Base-by-base conservation (phyloP, 257 asterid genomes). In the Solanum ahanhuiri region DNA sequence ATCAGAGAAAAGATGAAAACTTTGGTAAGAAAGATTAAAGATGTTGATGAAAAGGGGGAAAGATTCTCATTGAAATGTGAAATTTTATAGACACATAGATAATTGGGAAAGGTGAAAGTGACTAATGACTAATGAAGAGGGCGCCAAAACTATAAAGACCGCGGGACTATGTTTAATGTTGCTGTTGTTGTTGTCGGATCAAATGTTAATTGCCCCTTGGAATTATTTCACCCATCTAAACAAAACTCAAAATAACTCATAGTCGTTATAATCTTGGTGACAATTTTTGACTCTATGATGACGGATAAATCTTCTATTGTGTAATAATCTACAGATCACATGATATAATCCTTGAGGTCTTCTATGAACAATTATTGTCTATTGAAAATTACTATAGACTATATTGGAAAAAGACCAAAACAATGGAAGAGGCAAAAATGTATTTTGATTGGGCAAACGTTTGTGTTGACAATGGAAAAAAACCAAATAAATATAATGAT, bases 231-330 rank as follows among this genome's bases (percentile, higher is more conserved):
- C 41, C 10, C 5, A 14, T 0, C 35, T 54, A 18, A 17, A 2
- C 4, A 1, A 54, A 54, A 17, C 63, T 17, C 9, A 54, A 51
- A 0, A 54, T 54, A 54, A 54, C 9, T 17, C n/a, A 17, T 51
- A 51, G 0, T 5, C 60, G n/a, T 51, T 51, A 51, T 15, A 51
- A 51, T 51, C 0, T 51, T 51, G 0, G 0, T 51, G 0, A 51
- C 0, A 15, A 14, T 0, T 0, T 15, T 1, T 17, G 0, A 51
- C 0, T 54, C 1, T 54, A 18, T 54, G n/a, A 1, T 54, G 63
- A 17, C 0, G 0, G 0, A 17, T 54, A 54, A 54, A 54, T 2
- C 0, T 1, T 54, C 0, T 2, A 54, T 54, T 17, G 0, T 54
- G 9, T 54, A 54, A 54, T 54, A 54, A 0, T 6, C 22, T 54